Percentiles rank a stretch among this genome's conserved stretches.
Evolutionary conservation across 2,329 filamentous ascomycete genomes (phyloP).

Genomic region (Colletotrichum spaethianum): DNA sequence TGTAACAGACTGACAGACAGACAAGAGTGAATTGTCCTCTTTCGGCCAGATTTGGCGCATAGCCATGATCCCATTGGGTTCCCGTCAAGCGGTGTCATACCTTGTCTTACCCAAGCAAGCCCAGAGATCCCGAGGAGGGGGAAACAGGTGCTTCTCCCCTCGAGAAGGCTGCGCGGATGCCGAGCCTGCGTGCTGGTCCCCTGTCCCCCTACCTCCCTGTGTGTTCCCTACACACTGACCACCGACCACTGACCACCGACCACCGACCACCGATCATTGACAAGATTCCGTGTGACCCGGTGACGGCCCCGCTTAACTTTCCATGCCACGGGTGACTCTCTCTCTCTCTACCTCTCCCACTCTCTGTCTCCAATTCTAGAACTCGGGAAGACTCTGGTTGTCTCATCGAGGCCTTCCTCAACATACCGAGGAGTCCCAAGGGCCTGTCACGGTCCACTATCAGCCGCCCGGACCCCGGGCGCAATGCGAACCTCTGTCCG

Average conservation of each 20-base stretch:
- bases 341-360: not conserved
- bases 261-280: not conserved
- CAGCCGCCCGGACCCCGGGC: slow-evolving; percentile 11
- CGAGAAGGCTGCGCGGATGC: not conserved
- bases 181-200: not conserved
- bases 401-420: not conserved
- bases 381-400: not conserved
- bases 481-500: slow-evolving; percentile 13
- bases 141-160: not conserved
- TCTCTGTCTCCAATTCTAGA: not conserved
- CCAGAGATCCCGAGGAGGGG: not conserved
- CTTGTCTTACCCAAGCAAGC: not conserved
- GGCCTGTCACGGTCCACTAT: slow-evolving; percentile 32
- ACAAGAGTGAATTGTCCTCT: not conserved
- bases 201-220: not conserved
- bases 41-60: slow-evolving; percentile 15
- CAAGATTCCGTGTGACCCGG: slow-evolving; percentile 5
- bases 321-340: not conserved
- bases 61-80: slow-evolving; percentile 16
- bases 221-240: not conserved
- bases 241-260: not conserved
- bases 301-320: slow-evolving; percentile 1
- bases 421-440: slow-evolving; percentile 14
- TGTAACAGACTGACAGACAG: not conserved
- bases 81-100: not conserved